Percentiles rank a stretch among this genome's conserved stretches.
Conservation (phyloP, 306 rosid genomes). For the Dryas drummondii region DNA sequence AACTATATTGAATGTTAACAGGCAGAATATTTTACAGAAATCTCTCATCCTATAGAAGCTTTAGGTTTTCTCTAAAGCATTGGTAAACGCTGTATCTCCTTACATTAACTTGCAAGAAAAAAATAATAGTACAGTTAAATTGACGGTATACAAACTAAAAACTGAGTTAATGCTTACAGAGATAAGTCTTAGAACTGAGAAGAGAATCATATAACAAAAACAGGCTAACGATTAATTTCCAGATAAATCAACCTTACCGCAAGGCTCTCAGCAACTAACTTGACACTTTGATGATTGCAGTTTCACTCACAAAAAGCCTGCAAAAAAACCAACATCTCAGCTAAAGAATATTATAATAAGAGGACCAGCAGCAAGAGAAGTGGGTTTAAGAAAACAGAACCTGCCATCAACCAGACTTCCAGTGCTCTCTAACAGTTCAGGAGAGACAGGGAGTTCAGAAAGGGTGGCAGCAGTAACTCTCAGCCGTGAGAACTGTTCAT, state of each 20-base stretch:
- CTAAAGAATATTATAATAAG: slow-evolving; percentile 21
- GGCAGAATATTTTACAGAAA: too few relatives aligned
- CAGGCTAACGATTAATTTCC: too few relatives aligned
- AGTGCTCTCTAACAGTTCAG: slow-evolving; percentile 79
- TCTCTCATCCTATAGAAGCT: too few relatives aligned
- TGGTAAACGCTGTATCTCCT: too few relatives aligned
- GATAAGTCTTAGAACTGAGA: too few relatives aligned
- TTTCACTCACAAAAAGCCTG: slow-evolving; percentile 74
- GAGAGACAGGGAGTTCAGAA: slow-evolving; percentile 75
- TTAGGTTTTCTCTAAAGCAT: too few relatives aligned
- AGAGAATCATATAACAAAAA: too few relatives aligned
- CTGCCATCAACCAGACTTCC: slow-evolving; percentile 90
- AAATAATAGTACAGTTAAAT: too few relatives aligned
- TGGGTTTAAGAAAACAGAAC: slow-evolving; percentile 35
- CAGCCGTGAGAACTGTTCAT: slow-evolving; percentile 94
- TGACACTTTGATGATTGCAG: slow-evolving; percentile 71
- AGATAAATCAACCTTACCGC: slow-evolving; percentile 35
- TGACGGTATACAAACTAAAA: too few relatives aligned
- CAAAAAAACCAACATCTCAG: slow-evolving; percentile 28
- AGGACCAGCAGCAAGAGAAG: slow-evolving; percentile 16
- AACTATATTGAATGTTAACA: too few relatives aligned
- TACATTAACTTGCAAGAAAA: too few relatives aligned
- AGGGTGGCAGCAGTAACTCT: slow-evolving; percentile 97
- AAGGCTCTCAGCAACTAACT: slow-evolving; percentile 92
- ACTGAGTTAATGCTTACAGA: too few relatives aligned